Evolutionary conservation across 257 asterid genomes (phyloP).

Genomic region (Nicotiana otophora): DNA sequence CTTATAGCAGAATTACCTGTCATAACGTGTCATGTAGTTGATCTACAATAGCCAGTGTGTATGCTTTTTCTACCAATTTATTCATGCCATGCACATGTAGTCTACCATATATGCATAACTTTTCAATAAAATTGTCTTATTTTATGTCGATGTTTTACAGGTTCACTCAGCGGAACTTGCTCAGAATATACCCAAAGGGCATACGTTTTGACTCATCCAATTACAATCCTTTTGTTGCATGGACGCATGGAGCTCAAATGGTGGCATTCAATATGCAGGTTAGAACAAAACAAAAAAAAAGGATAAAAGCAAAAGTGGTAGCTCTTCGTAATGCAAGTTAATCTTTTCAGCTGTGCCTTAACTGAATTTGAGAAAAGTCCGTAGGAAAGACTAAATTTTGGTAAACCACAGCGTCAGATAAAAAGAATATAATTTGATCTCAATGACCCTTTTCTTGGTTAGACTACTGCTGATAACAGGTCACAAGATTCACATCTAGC

Average conservation of each 20-base stretch:
- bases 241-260: slow-evolving; percentile 97
- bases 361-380: neutral
- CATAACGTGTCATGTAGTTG: neutral
- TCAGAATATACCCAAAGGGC: slow-evolving; percentile 81
- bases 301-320: neutral
- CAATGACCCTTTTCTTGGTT: neutral
- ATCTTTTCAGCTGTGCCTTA: neutral
- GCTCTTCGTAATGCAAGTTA: neutral
- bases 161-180: slow-evolving; percentile 70
- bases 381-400: neutral
- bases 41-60: neutral
- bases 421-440: neutral
- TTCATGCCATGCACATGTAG: neutral
- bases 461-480: neutral
- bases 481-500: neutral
- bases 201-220: slow-evolving; percentile 78
- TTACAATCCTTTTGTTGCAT: slow-evolving; percentile 78
- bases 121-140: neutral
- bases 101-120: neutral
- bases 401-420: neutral
- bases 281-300: neutral
- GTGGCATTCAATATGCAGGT: slow-evolving; percentile 97
- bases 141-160: slow-evolving; percentile 28
- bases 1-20: neutral
- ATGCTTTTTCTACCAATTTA: neutral